Evolutionary conservation across 306 rosid genomes (phyloP), one percentile per base, ranked within the genome.

Genomic region (Ormosia semicastrata): DNA sequence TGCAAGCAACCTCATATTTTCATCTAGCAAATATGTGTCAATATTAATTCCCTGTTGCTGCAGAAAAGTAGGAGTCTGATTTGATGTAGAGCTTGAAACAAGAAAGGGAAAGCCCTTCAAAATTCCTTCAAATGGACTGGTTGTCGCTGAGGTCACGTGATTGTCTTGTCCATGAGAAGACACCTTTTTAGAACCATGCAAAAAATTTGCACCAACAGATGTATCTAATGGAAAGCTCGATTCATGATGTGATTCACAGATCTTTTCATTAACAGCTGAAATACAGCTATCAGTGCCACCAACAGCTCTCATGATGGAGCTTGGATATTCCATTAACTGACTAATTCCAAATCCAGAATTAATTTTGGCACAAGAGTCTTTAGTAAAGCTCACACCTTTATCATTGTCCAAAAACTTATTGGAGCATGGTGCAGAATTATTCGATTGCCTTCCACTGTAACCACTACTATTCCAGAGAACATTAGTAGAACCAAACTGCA

Each of bases 1-100:
- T 37, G 89, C 81, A 76, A 81, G 87, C 79, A 85, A 70, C 83
- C 90, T 83, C 76, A 72, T 83, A 50, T 82, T 88, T 84, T 89
- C 93, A 81, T 91, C 85, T 52, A 68, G 85, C 49, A 81, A 72
- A 76, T 56, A 73, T 54, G 86, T 71, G 43, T 73, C 79, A 69
- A 60, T 81, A 71, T 88, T 77, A 77, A 11, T 52, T 43, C 75
- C 63, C 65, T 66, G 85, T 64, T 84, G 87, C 50, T 83, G 81
- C 53, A 29, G 65, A 4, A 59, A 76, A 37, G 84, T 34, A 8
- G 85, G 82, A 60, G 63, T 41, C 84, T 24, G 86, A 81, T 85
- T 86, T 54, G 65, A 58, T 4, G 74, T 24, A 79, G 86, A 85
- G 41, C 85, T 66, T 73, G 92, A 82, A 73, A 81, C 66, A 46